Percentiles rank a stretch among this genome's conserved stretches.
phyloP scores from a whole-genome alignment of 306 rosid species.

The Quillaja saponaria region DNA sequence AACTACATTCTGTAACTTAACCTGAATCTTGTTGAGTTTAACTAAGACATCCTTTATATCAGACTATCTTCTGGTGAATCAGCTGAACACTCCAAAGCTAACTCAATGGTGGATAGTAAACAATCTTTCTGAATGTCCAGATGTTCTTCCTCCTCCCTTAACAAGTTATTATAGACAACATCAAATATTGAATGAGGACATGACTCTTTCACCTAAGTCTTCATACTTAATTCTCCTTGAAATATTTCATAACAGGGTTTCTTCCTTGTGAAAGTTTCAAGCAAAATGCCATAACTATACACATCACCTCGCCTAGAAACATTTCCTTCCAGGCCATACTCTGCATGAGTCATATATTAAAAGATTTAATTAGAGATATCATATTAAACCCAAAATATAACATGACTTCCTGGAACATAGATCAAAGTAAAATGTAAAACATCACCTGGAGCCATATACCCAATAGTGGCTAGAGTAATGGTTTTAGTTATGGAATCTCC shows the following conservation, averaged over 20 bases:
- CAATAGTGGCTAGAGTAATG: neutral
- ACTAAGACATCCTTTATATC: neutral
- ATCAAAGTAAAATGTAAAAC: no score
- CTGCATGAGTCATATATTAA: no score
- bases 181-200: no score
- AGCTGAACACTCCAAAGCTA: neutral
- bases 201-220: no score
- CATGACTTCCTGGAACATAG: no score
- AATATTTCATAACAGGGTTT: neutral
- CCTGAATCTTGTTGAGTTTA: neutral
- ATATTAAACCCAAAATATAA: no score
- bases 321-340: conserved; percentile 16
- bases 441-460: neutral
- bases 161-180: no score
- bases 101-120: neutral
- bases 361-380: no score
- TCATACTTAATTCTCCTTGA: no score
- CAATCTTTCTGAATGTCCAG: neutral
- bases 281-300: conserved; percentile 17
- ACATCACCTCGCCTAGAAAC: conserved; percentile 17
- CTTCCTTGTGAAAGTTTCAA: conserved; percentile 10
- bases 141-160: neutral
- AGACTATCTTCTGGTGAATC: neutral
- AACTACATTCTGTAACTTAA: no score
- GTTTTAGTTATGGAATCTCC: neutral